phyloP scores from a whole-genome alignment of 495 filamentous ascomycete genomes.

The Tetracladium setigerum region DNA sequence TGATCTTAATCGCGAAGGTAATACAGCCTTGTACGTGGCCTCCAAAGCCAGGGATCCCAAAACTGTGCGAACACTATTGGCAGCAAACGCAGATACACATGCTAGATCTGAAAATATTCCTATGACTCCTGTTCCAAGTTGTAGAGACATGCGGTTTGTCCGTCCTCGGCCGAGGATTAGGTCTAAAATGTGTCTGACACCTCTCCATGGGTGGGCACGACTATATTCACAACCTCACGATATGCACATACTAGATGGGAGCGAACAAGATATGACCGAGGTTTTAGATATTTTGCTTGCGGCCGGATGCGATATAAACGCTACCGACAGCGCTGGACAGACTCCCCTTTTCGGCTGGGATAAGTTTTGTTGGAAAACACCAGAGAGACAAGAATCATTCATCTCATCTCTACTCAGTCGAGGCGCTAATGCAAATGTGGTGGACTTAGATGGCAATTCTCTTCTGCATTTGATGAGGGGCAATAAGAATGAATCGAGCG shows the following conservation, averaged over 20 bases:
- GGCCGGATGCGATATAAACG: not conserved
- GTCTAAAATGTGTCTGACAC: slow-evolving; percentile 6
- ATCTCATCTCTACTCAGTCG: not conserved
- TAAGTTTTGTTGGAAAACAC: slow-evolving; percentile 12
- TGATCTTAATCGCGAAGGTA: not conserved
- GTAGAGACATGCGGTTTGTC: not conserved
- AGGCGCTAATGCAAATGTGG: not conserved
- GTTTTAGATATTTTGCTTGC: not conserved
- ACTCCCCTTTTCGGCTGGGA: slow-evolving; percentile 5
- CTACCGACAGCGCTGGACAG: not conserved
- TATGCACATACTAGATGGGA: not conserved
- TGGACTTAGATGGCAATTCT: not conserved
- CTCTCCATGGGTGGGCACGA: slow-evolving; percentile 3
- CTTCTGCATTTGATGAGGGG: not conserved
- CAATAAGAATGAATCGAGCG: not conserved
- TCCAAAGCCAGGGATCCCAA: not conserved
- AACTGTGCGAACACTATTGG: not conserved
- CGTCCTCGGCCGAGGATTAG: slow-evolving; percentile 10
- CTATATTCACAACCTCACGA: not conserved
- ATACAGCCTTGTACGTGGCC: not conserved
- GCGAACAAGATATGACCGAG: not conserved
- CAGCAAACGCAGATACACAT: not conserved
- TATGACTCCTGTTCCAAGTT: too few species aligned
- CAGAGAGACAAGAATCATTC: slow-evolving; percentile 1
- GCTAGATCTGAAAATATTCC: not conserved